These are phyloP conservation scores for Hordeum pubiflorum DNA, from an alignment of 202 grass and related monocot genomes.

Conservation along the genomic window DNA sequence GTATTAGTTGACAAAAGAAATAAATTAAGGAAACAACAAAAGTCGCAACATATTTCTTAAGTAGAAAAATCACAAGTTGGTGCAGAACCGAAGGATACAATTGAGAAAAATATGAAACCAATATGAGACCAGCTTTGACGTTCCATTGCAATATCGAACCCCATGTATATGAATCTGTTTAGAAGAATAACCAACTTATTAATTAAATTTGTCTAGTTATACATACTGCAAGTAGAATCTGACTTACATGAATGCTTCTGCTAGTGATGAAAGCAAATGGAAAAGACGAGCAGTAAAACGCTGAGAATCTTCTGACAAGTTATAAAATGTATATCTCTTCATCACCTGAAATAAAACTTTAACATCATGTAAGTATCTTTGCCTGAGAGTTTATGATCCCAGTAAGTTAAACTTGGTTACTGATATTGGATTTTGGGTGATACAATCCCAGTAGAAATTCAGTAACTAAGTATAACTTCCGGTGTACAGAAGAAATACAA, in stretches of 20 bases:
- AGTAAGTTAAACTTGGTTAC: not conserved
- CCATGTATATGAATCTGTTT: constrained; percentile 97
- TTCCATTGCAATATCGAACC: constrained; percentile 88
- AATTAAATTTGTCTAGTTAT: constrained; percentile 19
- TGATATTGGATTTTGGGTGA: not conserved
- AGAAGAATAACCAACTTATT: constrained; percentile 19
- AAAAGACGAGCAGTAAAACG: constrained; percentile 71
- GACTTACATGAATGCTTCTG: constrained; percentile 89
- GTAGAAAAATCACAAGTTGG: not conserved
- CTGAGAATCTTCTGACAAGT: constrained; percentile 80
- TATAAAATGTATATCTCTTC: constrained; percentile 81
- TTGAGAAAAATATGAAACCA: constrained; percentile 93
- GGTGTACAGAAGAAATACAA: constrained; percentile 9
- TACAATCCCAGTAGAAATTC: not conserved
- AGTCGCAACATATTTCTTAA: not conserved
- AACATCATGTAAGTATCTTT: constrained; percentile 13
- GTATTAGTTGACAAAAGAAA: constrained; percentile 19
- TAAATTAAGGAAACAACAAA: constrained; percentile 41
- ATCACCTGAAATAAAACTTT: constrained; percentile 57
- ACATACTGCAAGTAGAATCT: not conserved
- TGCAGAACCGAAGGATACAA: constrained; percentile 68
- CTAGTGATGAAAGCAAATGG: constrained; percentile 85
- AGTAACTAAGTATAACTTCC: not conserved
- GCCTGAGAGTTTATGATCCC: not conserved
- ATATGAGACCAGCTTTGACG: constrained; percentile 86